Evolutionary conservation across 2,329 filamentous ascomycete species (phyloP).

Genomic region (Beauveria bassiana): DNA sequence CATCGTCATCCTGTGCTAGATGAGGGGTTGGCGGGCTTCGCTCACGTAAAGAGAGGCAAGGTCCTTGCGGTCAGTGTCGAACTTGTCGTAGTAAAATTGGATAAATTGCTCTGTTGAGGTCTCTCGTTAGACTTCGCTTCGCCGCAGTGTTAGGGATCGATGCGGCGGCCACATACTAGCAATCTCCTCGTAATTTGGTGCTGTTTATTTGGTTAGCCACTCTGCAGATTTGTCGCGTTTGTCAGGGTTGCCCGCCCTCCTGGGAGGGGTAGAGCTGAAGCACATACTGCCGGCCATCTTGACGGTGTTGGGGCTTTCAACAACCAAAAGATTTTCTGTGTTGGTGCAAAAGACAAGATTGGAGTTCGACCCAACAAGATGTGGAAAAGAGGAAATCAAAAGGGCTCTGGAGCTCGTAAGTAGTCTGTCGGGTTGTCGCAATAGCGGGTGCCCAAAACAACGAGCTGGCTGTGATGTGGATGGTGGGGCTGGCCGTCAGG

Average conservation of each 20-base stretch:
- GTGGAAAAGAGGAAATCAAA: constrained; percentile 1
- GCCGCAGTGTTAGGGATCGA: background rate
- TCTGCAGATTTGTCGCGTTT: constrained; percentile 11
- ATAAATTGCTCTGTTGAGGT: constrained; percentile 68
- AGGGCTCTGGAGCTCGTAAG: background rate
- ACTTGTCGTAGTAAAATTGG: constrained; percentile 82
- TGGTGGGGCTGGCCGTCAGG: constrained; percentile 6
- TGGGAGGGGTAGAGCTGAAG: constrained; percentile 2
- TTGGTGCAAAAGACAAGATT: background rate
- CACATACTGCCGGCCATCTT: constrained; percentile 28
- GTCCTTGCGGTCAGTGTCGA: constrained; percentile 62
- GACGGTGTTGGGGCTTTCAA: constrained; percentile 11
- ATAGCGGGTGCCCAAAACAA: constrained; percentile 12
- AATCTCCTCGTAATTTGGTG: constrained; percentile 36
- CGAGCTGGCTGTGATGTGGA: constrained; percentile 9
- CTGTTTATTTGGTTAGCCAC: constrained; percentile 16
- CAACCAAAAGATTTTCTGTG: background rate
- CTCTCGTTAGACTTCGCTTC: background rate
- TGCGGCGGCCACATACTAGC: constrained; percentile 33
- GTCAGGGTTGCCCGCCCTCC: background rate
- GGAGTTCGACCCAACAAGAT: constrained; percentile 15
- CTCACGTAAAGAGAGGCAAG: constrained; percentile 76
- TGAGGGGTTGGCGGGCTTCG: constrained; percentile 4
- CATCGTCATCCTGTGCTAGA: constrained; percentile 5
- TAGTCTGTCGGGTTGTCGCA: constrained; percentile 11